Base-by-base conservation (phyloP, 208 protist species). In the Trypanosoma lewisi region DNA sequence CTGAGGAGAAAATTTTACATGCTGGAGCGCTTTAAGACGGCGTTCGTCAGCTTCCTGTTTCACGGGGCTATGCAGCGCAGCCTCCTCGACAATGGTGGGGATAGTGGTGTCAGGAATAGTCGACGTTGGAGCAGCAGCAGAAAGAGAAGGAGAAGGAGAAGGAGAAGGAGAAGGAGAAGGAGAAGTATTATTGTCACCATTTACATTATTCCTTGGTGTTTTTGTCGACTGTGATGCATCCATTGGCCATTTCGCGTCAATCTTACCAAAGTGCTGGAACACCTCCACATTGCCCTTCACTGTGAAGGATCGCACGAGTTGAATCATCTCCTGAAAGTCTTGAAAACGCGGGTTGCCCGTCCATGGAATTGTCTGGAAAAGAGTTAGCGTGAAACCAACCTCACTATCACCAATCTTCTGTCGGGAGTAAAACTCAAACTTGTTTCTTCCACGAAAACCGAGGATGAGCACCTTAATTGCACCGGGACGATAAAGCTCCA, bases 321-420 rank as follows among this genome's bases (percentile, higher is more conserved):
- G 62, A 41, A 89, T 80, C 61, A 95, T 80, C 61, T 93, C 86
- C 62, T 92, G 84, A 73, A 95, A 93, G 60, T 95, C 89, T 33
- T 75, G 74, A 49, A 93, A 91, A 50, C 84, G 81, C 42, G 89
- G 89, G 63, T 93, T 95, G 30, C 89, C 89, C 9, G 89, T 95
- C 87, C 89, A 95, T 21, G 89, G 89, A 67, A 89, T 77, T 2
- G 77, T 81, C 78, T 95, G 89, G 39, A 66, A 65, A 30, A 95
- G 76, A n/a, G 67, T 82, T 25, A 95, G 61, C 23, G 74, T 69
- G 62, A 89, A 95, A 62, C 73, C 78, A 5, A 95, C 78, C 16
- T 87, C 74, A 1, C 50, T 34, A 31, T 69, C 72, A 12, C 82
- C 82, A 51, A 95, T 63, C 33, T 62, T 56, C 70, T 95, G 89